A percentile compares a stretch with the other conserved stretches of the same genome.
Evolutionary conservation across 306 rosid species (phyloP).

Genomic region (Medicago truncatula): MtrunA17r5.0-ANR NC_053047.1:5502001-5502500

Average conservation of each 20-base stretch:
- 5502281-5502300: not conserved
- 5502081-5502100: not conserved
- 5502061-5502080: not conserved
- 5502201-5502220: too few species aligned
- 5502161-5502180: too few species aligned
- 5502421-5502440: constrained; percentile 94
- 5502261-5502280: too few species aligned
- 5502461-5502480: constrained; percentile 19
- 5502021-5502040: constrained; percentile 79
- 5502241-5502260: too few species aligned
- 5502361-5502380: constrained; percentile 99
- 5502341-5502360: constrained; percentile 47
- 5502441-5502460: constrained; percentile 80
- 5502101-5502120: not conserved
- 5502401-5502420: constrained; percentile 91
- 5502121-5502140: too few species aligned
- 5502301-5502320: not conserved
- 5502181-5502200: too few species aligned
- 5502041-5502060: not conserved
- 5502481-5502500: constrained; percentile 1
- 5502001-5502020: constrained; percentile 92
- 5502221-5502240: too few species aligned
- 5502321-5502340: not conserved
- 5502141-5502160: too few species aligned
- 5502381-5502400: constrained; percentile 95